Base-by-base conservation (phyloP, 2,329 filamentous ascomycete genomes). In the Biscogniauxia mediterranea region DNA sequence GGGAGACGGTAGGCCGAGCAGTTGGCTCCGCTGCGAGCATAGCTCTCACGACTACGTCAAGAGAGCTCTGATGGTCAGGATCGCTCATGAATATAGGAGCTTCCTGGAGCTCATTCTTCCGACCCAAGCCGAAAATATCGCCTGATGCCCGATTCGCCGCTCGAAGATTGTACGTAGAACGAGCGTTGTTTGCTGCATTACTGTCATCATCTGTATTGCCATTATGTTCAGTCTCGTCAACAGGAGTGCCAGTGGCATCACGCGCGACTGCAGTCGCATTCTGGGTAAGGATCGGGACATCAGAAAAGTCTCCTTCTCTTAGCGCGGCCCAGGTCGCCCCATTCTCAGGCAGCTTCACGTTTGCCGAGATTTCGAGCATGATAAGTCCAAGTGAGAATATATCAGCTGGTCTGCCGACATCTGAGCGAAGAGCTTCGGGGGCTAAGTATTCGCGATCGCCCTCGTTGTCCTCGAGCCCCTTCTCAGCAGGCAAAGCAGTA, bases 371-470 rank as follows among this genome's bases (percentile, higher is more conserved):
- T 78, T 99, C 95, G 55, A 97, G 86, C 74, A 97, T 91, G 75
- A 98, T 96, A 69, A 98, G 85, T 56, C 95, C 95, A 28, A 99
- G 85, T 11, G 95, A 92, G 76, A 97, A 99, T 56, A 99, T 85
- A 75, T 99, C 95, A 42, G 93, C 91, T 46, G 94, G 91, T 75
- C 94, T 95, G 77, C 96, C 93, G 68, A 90, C 95, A 65, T 88
- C 86, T 51, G 93, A 94, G 71, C 87, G 86, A 20, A 99, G 85
- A 64, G 97, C 92, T 76, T 99, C 95, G 0, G 93, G 93, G 0
- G 91, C 94, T 73, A 99, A 94, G 74, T 99, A 99, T 74, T 97
- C 92, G 55, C 95, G 91, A 74, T 99, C 95, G 32, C 95, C 95
- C 78, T 99, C 95, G 6, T 46, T 46, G 51, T 91, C 90, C 67